phyloP scores from a whole-genome alignment of 2,329 filamentous ascomycete genomes.

The Passalora sequoiae region DNA sequence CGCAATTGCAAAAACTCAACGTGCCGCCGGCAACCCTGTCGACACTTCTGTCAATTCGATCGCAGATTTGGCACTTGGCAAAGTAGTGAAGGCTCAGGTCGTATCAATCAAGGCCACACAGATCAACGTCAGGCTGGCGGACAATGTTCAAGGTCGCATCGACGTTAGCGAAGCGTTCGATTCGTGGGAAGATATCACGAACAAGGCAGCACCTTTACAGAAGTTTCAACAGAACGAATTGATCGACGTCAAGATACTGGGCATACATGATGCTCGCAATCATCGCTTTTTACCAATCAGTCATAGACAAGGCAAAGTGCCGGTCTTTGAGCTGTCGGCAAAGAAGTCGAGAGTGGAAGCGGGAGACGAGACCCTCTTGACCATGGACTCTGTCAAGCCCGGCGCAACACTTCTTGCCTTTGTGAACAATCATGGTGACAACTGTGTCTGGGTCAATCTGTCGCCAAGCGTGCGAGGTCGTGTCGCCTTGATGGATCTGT shows the following conservation, averaged over 20 bases:
- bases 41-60: constrained; percentile 60
- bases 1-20: constrained; percentile 16
- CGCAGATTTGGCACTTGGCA: constrained; percentile 71
- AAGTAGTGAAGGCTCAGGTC: constrained; percentile 68
- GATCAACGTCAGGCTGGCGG: constrained; percentile 81
- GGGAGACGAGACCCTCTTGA: constrained; percentile 57
- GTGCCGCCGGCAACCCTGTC: constrained; percentile 49
- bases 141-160: constrained; percentile 86
- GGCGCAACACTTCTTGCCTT: constrained; percentile 74
- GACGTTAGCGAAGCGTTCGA: constrained; percentile 90
- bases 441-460: constrained; percentile 84
- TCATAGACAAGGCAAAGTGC: constrained; percentile 71
- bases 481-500: constrained; percentile 75
- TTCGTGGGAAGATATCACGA: constrained; percentile 75
- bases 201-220: constrained; percentile 74
- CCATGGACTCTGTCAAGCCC: constrained; percentile 65
- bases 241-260: constrained; percentile 71
- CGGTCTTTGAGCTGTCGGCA: constrained; percentile 79
- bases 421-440: constrained; percentile 79
- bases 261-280: constrained; percentile 82
- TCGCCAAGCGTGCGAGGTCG: constrained; percentile 83
- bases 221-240: constrained; percentile 67
- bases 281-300: constrained; percentile 89
- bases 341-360: constrained; percentile 49
- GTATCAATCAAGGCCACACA: constrained; percentile 86